Evolutionary conservation across 2,329 filamentous ascomycete species (phyloP).

Genomic region (Mycosphaerella arachidis): DNA sequence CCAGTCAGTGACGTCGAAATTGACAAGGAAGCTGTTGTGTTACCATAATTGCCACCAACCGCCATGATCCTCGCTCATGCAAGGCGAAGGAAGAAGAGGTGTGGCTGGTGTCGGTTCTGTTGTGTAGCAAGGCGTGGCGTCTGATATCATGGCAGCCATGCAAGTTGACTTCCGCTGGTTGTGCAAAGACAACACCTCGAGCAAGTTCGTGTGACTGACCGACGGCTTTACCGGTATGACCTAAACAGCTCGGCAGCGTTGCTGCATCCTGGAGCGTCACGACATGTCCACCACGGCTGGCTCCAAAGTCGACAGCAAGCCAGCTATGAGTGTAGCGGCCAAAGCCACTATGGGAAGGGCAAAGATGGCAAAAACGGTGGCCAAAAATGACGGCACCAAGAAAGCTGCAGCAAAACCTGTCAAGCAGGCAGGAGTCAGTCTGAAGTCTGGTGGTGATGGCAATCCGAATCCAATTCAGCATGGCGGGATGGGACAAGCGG

Average conservation of each 20-base stretch:
- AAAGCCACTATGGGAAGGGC: background rate
- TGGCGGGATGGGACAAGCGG: slow-evolving; percentile 46
- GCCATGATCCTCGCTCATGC: background rate
- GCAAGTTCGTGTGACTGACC: background rate
- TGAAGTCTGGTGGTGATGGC: slow-evolving; percentile 38
- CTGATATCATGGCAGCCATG: background rate
- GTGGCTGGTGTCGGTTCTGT: background rate
- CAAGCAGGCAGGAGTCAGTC: slow-evolving; percentile 38
- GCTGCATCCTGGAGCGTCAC: background rate
- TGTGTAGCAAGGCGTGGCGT: background rate
- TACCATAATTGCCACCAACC: background rate
- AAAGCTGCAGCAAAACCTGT: slow-evolving; percentile 10
- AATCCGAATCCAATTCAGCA: slow-evolving; percentile 39
- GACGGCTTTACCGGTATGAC: background rate
- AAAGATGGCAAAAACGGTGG: slow-evolving; percentile 7
- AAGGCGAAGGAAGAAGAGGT: background rate
- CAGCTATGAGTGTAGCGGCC: background rate
- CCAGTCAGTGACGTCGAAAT: background rate
- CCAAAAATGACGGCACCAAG: background rate
- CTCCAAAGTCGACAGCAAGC: background rate
- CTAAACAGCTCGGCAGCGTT: background rate
- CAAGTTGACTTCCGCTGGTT: background rate
- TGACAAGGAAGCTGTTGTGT: slow-evolving; percentile 1
- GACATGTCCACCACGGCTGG: background rate
- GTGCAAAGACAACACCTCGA: background rate